These are phyloP conservation scores for Aspergillus sp. DNA, from an alignment of 2,329 filamentous ascomycete species.

Conservation along the genomic window DNA sequence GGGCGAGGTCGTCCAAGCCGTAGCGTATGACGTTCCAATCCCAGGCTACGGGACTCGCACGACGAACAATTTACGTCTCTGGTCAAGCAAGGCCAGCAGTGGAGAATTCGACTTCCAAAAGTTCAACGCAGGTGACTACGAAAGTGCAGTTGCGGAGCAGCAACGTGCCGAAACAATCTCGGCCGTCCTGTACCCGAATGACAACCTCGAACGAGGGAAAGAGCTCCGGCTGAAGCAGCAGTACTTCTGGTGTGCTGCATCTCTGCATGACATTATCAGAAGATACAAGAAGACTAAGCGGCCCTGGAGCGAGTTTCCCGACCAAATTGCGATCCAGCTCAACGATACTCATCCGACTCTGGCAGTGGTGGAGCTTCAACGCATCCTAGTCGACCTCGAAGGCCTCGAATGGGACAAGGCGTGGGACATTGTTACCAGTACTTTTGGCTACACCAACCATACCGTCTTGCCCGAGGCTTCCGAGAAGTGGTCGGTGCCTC, in stretches of 20 bases:
- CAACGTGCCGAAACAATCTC: constrained; percentile 99
- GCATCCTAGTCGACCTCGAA: constrained; percentile 85
- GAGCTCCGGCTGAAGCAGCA: constrained; percentile 98
- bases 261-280: constrained; percentile 91
- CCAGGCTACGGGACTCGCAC: constrained; percentile 86
- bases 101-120: constrained; percentile 99
- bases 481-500: constrained; percentile 95
- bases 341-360: constrained; percentile 98
- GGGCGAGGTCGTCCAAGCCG: constrained; percentile 85
- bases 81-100: constrained; percentile 95
- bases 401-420: constrained; percentile 90
- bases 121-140: constrained; percentile 97
- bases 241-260: constrained; percentile 99
- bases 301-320: constrained; percentile 85
- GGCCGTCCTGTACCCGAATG: constrained; percentile 94
- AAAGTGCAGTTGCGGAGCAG: constrained; percentile 96
- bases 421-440: constrained; percentile 75
- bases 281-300: constrained; percentile 97
- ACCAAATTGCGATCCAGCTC: constrained; percentile 93
- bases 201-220: constrained; percentile 94
- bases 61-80: constrained; percentile 94
- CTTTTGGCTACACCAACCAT: constrained; percentile 97
- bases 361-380: constrained; percentile 91
- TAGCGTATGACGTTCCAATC: constrained; percentile 90
- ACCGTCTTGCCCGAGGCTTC: constrained; percentile 94